Percentiles rank a stretch among this genome's conserved stretches.
Conservation (phyloP, 768 basidiomycete species). For the Lentinus brumalis region DNA sequence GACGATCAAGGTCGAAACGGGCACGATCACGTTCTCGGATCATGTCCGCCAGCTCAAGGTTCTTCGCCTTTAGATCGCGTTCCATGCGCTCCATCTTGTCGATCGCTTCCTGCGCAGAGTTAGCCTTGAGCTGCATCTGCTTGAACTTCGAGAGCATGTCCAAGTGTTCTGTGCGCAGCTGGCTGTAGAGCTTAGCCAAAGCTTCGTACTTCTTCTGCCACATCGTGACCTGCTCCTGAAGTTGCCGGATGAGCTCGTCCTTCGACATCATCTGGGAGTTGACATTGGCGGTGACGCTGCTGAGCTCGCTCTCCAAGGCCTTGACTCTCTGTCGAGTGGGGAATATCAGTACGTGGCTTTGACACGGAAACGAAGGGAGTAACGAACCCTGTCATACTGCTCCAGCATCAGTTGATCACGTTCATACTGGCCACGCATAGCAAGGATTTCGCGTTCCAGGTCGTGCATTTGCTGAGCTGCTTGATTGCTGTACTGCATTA, state of each 20-base stretch:
- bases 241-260: slow-evolving; percentile 92
- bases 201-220: slow-evolving; percentile 99
- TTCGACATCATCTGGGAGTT: slow-evolving; percentile 87
- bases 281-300: slow-evolving; percentile 71
- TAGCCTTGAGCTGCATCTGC: slow-evolving; percentile 95
- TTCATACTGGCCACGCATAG: slow-evolving; percentile 96
- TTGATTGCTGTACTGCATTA: slow-evolving; percentile 80
- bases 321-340: slow-evolving; percentile 75
- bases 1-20: slow-evolving; percentile 90
- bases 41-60: slow-evolving; percentile 98
- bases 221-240: slow-evolving; percentile 93
- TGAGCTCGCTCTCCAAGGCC: slow-evolving; percentile 89
- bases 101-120: slow-evolving; percentile 96
- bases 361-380: background rate
- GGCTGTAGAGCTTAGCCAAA: slow-evolving; percentile 96
- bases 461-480: slow-evolving; percentile 76
- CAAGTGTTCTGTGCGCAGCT: slow-evolving; percentile 94
- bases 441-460: slow-evolving; percentile 86
- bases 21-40: slow-evolving; percentile 95
- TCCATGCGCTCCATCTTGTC: slow-evolving; percentile 99
- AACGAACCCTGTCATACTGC: slow-evolving; percentile 90
- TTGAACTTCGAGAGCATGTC: slow-evolving; percentile 98
- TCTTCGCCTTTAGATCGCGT: slow-evolving; percentile 97
- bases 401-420: slow-evolving; percentile 96
- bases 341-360: background rate